A percentile compares a stretch with the other conserved stretches of the same genome.
phyloP scores from a whole-genome alignment of 2,329 filamentous ascomycete genomes.

The Pseudogymnoascus sp. region DNA sequence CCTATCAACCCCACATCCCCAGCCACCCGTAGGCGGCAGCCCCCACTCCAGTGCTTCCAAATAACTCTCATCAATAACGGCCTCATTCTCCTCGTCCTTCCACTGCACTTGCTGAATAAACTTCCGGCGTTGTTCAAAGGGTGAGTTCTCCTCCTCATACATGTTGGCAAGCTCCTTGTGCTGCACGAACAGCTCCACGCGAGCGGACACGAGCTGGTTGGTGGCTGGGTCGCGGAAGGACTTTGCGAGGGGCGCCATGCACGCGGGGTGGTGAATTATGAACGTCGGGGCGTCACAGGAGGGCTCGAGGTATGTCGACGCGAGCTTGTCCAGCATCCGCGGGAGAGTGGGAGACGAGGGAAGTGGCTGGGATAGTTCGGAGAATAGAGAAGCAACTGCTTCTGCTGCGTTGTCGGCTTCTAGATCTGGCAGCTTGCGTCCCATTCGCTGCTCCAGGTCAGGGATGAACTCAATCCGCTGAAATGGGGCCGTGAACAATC shows the following conservation, averaged over 20 bases:
- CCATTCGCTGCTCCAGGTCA: slow-evolving; percentile 61
- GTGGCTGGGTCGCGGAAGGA: slow-evolving; percentile 67
- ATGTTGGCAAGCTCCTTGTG: slow-evolving; percentile 85
- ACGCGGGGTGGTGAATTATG: slow-evolving; percentile 82
- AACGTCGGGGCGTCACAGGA: slow-evolving; percentile 67
- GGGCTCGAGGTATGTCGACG: slow-evolving; percentile 68
- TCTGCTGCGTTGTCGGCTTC: slow-evolving; percentile 43
- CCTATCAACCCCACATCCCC: slow-evolving; percentile 89
- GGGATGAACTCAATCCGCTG: slow-evolving; percentile 72
- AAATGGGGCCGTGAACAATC: slow-evolving; percentile 48
- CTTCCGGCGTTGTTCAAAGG: slow-evolving; percentile 76
- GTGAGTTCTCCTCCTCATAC: slow-evolving; percentile 97
- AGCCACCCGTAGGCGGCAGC: slow-evolving; percentile 90
- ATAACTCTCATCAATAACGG: slow-evolving; percentile 57
- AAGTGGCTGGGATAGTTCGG: slow-evolving; percentile 37
- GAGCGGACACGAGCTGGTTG: slow-evolving; percentile 66
- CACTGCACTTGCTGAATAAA: slow-evolving; percentile 53
- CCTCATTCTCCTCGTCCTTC: slow-evolving; percentile 27
- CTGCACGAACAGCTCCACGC: slow-evolving; percentile 76
- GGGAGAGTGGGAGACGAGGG: slow-evolving; percentile 50
- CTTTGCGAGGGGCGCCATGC: slow-evolving; percentile 86
- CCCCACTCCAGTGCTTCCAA: slow-evolving; percentile 78
- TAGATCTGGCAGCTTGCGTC: slow-evolving; percentile 34
- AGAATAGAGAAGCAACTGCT: slow-evolving; percentile 49
- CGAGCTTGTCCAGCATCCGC: slow-evolving; percentile 74